These are phyloP conservation scores for Sugiyamaella japonica DNA, from an alignment of 1,139 yeast genomes.

Conservation along the genomic window DNA sequence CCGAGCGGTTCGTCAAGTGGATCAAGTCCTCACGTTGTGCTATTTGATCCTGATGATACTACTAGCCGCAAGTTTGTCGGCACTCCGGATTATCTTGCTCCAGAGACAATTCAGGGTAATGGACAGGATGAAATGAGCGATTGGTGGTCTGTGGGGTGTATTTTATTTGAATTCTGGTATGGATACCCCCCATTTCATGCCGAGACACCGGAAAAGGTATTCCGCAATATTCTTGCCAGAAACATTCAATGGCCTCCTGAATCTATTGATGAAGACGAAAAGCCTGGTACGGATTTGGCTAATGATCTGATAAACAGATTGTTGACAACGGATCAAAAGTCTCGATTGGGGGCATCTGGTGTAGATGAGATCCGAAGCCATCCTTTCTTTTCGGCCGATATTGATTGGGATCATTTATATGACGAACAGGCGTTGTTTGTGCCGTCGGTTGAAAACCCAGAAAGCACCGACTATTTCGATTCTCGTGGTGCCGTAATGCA, in stretches of 20 bases:
- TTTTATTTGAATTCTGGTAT: constrained; percentile 84
- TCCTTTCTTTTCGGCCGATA: constrained; percentile 66
- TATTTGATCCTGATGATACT: constrained; percentile 34
- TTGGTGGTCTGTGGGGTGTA: constrained; percentile 99
- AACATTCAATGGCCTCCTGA: constrained; percentile 86
- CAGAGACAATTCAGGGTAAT: constrained; percentile 86
- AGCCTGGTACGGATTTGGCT: constrained; percentile 60
- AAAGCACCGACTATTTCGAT: constrained; percentile 90
- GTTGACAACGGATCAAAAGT: constrained; percentile 59
- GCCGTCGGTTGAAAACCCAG: constrained; percentile 78
- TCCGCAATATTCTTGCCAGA: constrained; percentile 72
- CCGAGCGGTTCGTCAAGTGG: constrained; percentile 14
- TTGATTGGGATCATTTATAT: constrained; percentile 71
- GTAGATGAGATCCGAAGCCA: constrained; percentile 77
- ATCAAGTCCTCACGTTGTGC: constrained; percentile 28
- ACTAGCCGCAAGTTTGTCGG: constrained; percentile 70
- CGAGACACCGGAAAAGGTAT: constrained; percentile 73
- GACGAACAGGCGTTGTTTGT: constrained; percentile 76
- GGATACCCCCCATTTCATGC: constrained; percentile 98
- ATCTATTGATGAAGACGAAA: constrained; percentile 34
- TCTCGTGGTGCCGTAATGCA: constrained; percentile 69
- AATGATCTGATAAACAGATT: constrained; percentile 68
- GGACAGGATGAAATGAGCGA: constrained; percentile 88
- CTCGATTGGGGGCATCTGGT: constrained; percentile 74
- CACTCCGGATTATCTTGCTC: constrained; percentile 96